Percentiles rank a stretch among this genome's conserved stretches.
Evolutionary conservation across 192 early-diverging fungal species (phyloP).

Genomic region (Umbelopsis vinacea): DNA sequence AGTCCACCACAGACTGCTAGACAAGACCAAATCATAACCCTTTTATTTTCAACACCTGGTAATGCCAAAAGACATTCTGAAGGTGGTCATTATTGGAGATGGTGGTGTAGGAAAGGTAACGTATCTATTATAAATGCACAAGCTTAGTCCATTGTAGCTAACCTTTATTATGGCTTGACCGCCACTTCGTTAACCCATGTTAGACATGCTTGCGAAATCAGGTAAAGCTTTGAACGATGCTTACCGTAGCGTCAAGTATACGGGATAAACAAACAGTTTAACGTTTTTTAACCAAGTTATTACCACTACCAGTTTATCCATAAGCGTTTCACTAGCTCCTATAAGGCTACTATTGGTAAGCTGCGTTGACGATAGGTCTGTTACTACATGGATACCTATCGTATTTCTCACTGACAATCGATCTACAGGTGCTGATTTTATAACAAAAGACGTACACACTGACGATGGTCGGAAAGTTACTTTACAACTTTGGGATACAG

Average conservation of each 20-base stretch:
- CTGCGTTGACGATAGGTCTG: background rate
- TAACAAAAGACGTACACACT: conserved; percentile 91
- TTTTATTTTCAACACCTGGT: background rate
- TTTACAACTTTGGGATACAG: conserved; percentile 92
- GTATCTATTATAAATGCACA: background rate
- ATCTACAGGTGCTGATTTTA: conserved; percentile 78
- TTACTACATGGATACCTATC: background rate
- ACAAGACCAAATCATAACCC: background rate
- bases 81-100: conserved; percentile 58
- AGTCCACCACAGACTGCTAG: background rate
- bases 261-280: background rate
- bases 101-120: conserved; percentile 61
- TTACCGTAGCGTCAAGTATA: background rate
- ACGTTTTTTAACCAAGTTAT: too few relatives aligned
- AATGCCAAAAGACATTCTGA: conserved; percentile 58
- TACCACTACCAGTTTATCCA: conserved; percentile 76
- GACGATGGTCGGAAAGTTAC: conserved; percentile 78
- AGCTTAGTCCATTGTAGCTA: background rate
- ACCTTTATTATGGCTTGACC: background rate
- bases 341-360: conserved; percentile 95
- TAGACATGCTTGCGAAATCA: conserved; percentile 47
- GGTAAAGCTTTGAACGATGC: conserved; percentile 8
- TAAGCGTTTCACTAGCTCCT: conserved; percentile 90
- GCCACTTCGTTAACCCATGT: background rate
- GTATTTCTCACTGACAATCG: background rate